Base-by-base conservation (phyloP, 2,329 filamentous ascomycete species). In the Emergomyces pasteurianus region DNA sequence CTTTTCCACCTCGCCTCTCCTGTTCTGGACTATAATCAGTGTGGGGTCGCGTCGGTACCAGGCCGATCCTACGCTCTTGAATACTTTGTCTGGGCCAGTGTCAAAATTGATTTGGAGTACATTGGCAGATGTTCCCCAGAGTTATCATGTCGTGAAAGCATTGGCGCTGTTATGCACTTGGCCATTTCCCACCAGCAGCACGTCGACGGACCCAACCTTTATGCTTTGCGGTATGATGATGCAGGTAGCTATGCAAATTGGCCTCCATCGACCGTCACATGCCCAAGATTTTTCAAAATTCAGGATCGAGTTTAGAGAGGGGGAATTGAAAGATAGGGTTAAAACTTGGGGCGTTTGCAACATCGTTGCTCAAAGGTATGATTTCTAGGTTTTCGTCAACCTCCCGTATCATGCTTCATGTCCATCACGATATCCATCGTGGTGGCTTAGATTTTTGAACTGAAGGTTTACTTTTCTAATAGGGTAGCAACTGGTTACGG, bases 281-380 rank as follows among this genome's bases (percentile, higher is more conserved):
- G 80, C 83, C 2, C 83, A 86, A 63, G 78, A 80, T 65, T 80
- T 80, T 62, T 77, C 74, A 65, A 80, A 79, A 59, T 80, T 79
- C 63, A 72, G 76, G 9, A 72, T 79, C 26, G 75, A 85, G 58
- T 71, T 86, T 23, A 78, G 81, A 56, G 82, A 85, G 60, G 83
- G 85, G 64, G 84, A 86, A 64, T 77, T 86, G 62, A 79, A 80
- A 57, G 85, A 88, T 69, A 80, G 85, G 52, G 78, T 86, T 42
- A 79, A 83, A 64, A 87, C 85, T 1, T 88, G 85, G 85, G 83
- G 83, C 1, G 80, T 84, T 31, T 86, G 85, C 72, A 88, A 87
- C 67, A 82, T 86, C 64, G 84, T 87, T 57, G 83, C 84, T 21
- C 84, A 87, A 67, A 82, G 83, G 81, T 83, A 76, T 65, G 75